phyloP scores from a whole-genome alignment of 139 green algal genomes.

The Ulvella scutata region DNA sequence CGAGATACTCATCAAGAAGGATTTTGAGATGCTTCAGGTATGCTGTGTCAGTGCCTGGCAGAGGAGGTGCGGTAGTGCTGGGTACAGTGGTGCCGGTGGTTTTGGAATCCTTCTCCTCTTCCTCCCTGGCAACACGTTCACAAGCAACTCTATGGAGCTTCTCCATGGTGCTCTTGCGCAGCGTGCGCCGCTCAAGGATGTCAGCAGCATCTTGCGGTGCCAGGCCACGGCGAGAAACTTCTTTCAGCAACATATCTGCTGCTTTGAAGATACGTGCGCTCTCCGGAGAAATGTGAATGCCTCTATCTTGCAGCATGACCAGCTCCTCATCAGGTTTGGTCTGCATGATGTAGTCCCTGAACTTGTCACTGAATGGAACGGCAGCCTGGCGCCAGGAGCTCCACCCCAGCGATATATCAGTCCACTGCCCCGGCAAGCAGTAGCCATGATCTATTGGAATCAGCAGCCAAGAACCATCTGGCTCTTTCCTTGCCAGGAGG shows the following conservation, averaged over 20 bases:
- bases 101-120: constrained; percentile 20
- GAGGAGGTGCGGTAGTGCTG: background rate
- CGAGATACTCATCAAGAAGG: constrained; percentile 17
- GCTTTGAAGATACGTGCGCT: constrained; percentile 32
- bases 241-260: constrained; percentile 32
- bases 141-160: constrained; percentile 22
- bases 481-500: constrained; percentile 24
- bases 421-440: constrained; percentile 28
- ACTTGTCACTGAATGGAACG: constrained; percentile 18
- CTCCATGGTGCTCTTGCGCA: constrained; percentile 16
- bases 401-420: constrained; percentile 49
- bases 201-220: constrained; percentile 25
- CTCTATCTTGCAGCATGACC: constrained; percentile 20
- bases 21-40: constrained; percentile 18
- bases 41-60: background rate
- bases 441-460: constrained; percentile 53
- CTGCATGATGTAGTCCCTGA: constrained; percentile 24
- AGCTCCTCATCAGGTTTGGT: constrained; percentile 33
- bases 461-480: constrained; percentile 18
- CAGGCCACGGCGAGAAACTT: constrained; percentile 20
- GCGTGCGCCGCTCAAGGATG: constrained; percentile 18
- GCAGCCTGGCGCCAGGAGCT: constrained; percentile 25
- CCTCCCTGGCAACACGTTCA: constrained; percentile 26
- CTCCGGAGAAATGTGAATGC: constrained; percentile 26
- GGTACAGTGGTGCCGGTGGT: background rate